Evolutionary conservation across 805 yeast species (phyloP).

Genomic region (Candida oleophila): DNA sequence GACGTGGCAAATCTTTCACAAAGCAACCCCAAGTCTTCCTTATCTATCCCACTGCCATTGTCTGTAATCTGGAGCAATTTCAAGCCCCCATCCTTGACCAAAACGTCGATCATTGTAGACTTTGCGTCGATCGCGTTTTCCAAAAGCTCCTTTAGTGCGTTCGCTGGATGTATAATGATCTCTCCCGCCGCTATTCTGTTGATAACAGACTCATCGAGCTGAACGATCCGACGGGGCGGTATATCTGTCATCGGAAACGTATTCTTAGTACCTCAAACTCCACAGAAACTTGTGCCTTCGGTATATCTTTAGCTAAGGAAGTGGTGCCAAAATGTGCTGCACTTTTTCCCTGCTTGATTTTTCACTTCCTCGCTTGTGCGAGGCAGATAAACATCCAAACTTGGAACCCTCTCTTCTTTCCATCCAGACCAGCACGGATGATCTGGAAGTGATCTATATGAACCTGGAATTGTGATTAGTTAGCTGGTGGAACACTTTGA

Average conservation of each 20-base stretch:
- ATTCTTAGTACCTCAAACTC: no score
- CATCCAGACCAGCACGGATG: no score
- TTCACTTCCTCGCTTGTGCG: no score
- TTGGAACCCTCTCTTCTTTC: no score
- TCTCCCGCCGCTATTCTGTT: conserved; percentile 97
- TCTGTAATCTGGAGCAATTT: conserved; percentile 85
- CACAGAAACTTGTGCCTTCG: no score
- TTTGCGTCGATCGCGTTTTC: conserved; percentile 92
- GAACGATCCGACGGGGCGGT: conserved; percentile 17
- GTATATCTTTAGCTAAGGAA: no score
- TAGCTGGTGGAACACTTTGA: neutral
- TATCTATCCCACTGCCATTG: conserved; percentile 79
- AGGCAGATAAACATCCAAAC: no score
- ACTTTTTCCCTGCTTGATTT: no score
- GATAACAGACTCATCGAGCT: conserved; percentile 70
- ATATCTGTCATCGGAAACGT: neutral
- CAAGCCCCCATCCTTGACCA: conserved; percentile 90
- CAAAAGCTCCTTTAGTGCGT: conserved; percentile 88
- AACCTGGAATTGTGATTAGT: no score
- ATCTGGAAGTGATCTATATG: no score
- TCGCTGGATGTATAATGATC: conserved; percentile 88
- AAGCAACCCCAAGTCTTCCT: conserved; percentile 71
- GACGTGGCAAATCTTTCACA: conserved; percentile 94
- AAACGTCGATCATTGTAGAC: conserved; percentile 68
- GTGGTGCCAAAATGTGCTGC: no score